These are phyloP conservation scores for Parascedosporium putredinis DNA, from an alignment of 2,329 filamentous ascomycete genomes.

Conservation along the genomic window DNA sequence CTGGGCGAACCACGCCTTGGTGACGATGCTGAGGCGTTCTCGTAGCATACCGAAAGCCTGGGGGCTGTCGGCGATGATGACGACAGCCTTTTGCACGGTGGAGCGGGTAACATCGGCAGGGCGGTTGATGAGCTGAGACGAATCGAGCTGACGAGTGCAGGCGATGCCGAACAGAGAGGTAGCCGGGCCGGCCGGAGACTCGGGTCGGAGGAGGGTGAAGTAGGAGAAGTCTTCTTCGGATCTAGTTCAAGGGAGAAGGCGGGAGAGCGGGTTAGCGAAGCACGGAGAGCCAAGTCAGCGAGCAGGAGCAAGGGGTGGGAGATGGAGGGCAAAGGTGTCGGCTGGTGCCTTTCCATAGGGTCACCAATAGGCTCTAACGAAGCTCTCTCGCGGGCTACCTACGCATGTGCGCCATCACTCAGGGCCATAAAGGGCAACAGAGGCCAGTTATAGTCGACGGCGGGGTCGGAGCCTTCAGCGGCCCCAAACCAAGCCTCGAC, in stretches of 20 bases:
- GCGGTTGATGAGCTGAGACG: constrained; percentile 63
- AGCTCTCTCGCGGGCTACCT: no score
- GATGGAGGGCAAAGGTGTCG: constrained; percentile 14
- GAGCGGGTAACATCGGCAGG: constrained; percentile 89
- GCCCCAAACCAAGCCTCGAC: constrained; percentile 85
- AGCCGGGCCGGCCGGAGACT: constrained; percentile 40
- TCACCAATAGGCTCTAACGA: no score
- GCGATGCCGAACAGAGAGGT: constrained; percentile 93
- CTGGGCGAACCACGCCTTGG: constrained; percentile 93
- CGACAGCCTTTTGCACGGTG: constrained; percentile 95
- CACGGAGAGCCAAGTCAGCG: no score
- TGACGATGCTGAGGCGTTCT: constrained; percentile 82
- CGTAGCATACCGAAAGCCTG: constrained; percentile 84
- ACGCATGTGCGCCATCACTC: constrained; percentile 91
- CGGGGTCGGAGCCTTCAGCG: constrained; percentile 65
- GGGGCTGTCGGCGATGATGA: constrained; percentile 85
- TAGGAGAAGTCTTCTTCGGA: constrained; percentile 96
- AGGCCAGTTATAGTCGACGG: constrained; percentile 77
- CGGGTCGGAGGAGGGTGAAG: constrained; percentile 74
- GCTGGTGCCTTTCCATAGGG: no score
- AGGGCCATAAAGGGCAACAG: constrained; percentile 93
- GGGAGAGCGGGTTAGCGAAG: no score
- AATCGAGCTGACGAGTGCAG: constrained; percentile 84
- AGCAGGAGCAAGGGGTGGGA: not conserved
- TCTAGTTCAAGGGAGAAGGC: constrained; percentile 32